Percentiles rank a stretch among this genome's conserved stretches.
These are phyloP conservation scores for Glonium stellatum DNA, from an alignment of 495 filamentous ascomycete genomes.

Conservation along the genomic window DNA sequence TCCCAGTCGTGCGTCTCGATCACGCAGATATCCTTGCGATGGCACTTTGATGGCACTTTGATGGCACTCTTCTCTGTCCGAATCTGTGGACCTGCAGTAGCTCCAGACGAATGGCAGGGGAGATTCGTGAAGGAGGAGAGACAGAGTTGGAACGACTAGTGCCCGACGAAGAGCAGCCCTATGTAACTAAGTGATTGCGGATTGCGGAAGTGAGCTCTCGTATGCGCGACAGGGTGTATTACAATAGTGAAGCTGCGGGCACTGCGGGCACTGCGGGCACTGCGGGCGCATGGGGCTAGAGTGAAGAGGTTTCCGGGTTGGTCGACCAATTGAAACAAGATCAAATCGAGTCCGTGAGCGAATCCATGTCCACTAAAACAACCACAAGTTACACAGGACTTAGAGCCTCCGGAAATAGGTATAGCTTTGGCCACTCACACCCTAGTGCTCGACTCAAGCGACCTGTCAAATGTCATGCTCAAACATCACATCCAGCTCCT, in stretches of 20 bases:
- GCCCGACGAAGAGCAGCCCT: slow-evolving; percentile 1
- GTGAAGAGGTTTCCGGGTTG: too few relatives aligned
- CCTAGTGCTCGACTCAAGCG: neutral
- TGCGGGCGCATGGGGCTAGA: neutral
- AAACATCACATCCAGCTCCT: neutral
- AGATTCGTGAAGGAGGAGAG: neutral
- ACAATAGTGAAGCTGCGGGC: neutral
- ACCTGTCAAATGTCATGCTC: neutral
- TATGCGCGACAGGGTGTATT: neutral
- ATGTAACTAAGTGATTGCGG: neutral
- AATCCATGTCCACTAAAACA: neutral
- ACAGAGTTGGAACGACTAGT: slow-evolving; percentile 2
- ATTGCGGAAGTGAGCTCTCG: neutral
- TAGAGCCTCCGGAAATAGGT: neutral
- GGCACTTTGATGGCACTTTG: neutral
- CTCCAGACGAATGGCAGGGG: slow-evolving; percentile 12
- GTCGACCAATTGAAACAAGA: neutral
- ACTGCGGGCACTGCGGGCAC: neutral
- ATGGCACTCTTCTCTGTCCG: slow-evolving; percentile 11
- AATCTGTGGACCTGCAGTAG: slow-evolving; percentile 26
- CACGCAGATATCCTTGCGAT: slow-evolving; percentile 3
- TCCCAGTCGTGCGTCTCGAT: slow-evolving; percentile 10
- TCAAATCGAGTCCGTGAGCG: neutral
- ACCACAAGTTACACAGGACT: neutral
- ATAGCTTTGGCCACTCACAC: neutral